Percentiles rank a stretch among this genome's conserved stretches.
phyloP scores from a whole-genome alignment of 768 basidiomycete species.

The Agrocybe pediades region DNA sequence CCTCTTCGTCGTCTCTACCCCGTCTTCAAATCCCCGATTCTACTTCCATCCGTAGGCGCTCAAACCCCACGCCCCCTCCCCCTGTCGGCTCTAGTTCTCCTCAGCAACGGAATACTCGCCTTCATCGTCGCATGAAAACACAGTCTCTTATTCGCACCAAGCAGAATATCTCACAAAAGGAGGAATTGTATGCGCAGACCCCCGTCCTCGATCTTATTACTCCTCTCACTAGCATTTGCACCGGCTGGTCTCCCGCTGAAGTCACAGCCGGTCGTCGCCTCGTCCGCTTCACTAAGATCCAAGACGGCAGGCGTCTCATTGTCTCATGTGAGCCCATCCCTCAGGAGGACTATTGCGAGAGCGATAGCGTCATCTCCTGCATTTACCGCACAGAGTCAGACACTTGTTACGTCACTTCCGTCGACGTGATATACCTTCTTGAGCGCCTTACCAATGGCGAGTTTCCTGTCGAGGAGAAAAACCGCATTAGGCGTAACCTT shows the following conservation, averaged over 20 bases:
- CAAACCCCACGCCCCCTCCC: conserved; percentile 39
- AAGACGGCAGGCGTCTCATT: conserved; percentile 75
- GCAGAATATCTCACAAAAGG: conserved; percentile 34
- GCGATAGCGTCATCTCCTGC: conserved; percentile 89
- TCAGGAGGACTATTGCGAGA: conserved; percentile 71
- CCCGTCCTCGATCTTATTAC: conserved; percentile 64
- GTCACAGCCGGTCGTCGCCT: conserved; percentile 72
- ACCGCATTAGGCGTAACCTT: conserved; percentile 90
- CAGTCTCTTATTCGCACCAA: conserved; percentile 46
- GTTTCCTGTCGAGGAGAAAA: conserved; percentile 96
- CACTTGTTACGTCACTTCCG: conserved; percentile 88
- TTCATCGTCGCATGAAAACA: conserved; percentile 45
- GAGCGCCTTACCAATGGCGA: conserved; percentile 75
- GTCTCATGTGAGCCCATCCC: conserved; percentile 77
- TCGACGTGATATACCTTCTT: conserved; percentile 93
- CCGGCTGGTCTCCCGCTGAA: conserved; percentile 68
- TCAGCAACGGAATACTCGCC: conserved; percentile 33
- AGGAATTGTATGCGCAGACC: conserved; percentile 50
- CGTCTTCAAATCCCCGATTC: conserved; percentile 31
- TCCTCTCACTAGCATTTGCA: conserved; percentile 55
- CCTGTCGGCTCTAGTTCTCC: conserved; percentile 32
- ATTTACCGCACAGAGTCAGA: conserved; percentile 83
- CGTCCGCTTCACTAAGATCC: conserved; percentile 81
- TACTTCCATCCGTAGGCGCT: conserved; percentile 39
- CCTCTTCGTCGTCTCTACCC: conserved; percentile 25